phyloP scores from a whole-genome alignment of 1,284 basidiomycete species.

The Sphaerobolus stellatus region DNA sequence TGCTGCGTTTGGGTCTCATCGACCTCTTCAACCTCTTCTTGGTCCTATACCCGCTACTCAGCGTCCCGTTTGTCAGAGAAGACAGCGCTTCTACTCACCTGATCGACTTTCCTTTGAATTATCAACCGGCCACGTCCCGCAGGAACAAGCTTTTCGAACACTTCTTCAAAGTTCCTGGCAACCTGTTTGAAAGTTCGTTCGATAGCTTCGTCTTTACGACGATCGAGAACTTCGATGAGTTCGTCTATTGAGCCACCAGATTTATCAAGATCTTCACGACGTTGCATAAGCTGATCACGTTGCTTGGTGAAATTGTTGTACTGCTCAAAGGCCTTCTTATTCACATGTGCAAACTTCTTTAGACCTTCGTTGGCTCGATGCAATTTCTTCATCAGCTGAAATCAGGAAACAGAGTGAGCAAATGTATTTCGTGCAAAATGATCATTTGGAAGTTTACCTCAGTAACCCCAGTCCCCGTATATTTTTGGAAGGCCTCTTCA shows the following conservation, averaged over 20 bases:
- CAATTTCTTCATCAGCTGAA: slow-evolving; percentile 84
- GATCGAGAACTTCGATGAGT: slow-evolving; percentile 93
- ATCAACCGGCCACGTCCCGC: slow-evolving; percentile 88
- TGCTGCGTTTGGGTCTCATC: slow-evolving; percentile 72
- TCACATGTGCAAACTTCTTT: slow-evolving; percentile 97
- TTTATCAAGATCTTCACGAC: slow-evolving; percentile 87
- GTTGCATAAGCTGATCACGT: slow-evolving; percentile 84
- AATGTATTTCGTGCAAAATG: slow-evolving; percentile 3
- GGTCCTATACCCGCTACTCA: slow-evolving; percentile 45
- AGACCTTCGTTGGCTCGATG: slow-evolving; percentile 89
- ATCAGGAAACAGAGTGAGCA: slow-evolving; percentile 8
- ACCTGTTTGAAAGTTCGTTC: slow-evolving; percentile 98
- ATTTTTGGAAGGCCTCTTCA: slow-evolving; percentile 97
- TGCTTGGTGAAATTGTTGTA: slow-evolving; percentile 98
- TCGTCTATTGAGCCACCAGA: slow-evolving; percentile 90
- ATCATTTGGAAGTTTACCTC: slow-evolving; percentile 49
- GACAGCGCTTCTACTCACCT: slow-evolving; percentile 48
- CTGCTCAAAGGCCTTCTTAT: slow-evolving; percentile 99
- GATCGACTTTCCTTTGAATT: slow-evolving; percentile 87
- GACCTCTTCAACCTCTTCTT: slow-evolving; percentile 53
- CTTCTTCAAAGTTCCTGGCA: slow-evolving; percentile 93
- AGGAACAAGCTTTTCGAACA: slow-evolving; percentile 97
- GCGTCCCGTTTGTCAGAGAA: background rate
- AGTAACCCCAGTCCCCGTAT: slow-evolving; percentile 80
- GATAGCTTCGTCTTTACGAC: slow-evolving; percentile 97